phyloP scores from a whole-genome alignment of 371 early-diverging fungal genomes.

The Rhizopus arrhizus region DNA sequence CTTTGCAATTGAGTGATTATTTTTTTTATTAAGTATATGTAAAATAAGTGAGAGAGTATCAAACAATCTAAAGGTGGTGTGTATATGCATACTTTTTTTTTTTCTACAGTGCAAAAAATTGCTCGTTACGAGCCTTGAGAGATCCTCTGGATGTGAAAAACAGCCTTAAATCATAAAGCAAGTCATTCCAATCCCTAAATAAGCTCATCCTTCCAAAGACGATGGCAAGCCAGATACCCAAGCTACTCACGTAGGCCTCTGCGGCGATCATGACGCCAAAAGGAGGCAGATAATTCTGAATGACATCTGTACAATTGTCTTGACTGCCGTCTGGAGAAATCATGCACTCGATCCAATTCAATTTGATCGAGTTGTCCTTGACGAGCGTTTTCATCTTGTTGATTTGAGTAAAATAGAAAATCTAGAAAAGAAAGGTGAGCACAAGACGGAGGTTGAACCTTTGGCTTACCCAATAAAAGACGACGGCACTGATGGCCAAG shows the following conservation, averaged over 20 bases:
- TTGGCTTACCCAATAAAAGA: conserved; percentile 57
- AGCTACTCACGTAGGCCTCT: conserved; percentile 54
- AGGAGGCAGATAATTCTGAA: conserved; percentile 51
- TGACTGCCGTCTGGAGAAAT: conserved; percentile 43
- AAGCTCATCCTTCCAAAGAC: conserved; percentile 62
- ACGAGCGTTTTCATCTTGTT: conserved; percentile 31
- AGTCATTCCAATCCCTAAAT: conserved; percentile 57
- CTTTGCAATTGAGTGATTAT: no score
- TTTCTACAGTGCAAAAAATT: no score
- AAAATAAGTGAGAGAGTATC: no score
- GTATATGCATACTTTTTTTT: no score
- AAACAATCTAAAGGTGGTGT: no score
- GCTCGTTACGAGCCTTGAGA: no score
- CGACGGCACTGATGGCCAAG: conserved; percentile 49
- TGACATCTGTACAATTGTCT: conserved; percentile 35
- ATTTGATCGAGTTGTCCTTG: conserved; percentile 24
- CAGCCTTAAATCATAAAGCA: conserved; percentile 44
- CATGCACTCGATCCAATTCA: conserved; percentile 56
- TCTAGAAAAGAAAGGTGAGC: conserved; percentile 31
- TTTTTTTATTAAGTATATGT: no score
- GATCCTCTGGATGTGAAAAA: not conserved
- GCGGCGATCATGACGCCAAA: conserved; percentile 60
- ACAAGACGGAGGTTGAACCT: no score
- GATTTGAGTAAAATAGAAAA: conserved; percentile 60
- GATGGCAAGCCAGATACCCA: conserved; percentile 58